Evolutionary conservation across 2,329 filamentous ascomycete genomes (phyloP).

Genomic region (Aspergillus felis): DNA sequence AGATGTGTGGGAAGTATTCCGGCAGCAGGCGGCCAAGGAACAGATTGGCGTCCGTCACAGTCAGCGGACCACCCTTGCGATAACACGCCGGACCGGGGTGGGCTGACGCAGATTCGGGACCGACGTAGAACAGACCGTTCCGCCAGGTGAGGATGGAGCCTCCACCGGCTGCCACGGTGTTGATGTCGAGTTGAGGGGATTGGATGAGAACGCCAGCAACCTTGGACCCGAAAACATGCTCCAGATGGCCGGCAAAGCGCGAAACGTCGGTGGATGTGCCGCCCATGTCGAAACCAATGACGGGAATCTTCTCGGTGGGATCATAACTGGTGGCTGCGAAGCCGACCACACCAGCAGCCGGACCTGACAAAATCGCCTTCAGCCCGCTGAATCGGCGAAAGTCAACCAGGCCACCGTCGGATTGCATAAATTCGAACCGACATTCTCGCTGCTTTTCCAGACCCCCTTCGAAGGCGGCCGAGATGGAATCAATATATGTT

Average conservation of each 20-base stretch:
- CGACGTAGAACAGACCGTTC: conserved; percentile 88
- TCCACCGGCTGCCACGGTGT: conserved; percentile 88
- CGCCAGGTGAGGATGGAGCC: conserved; percentile 68
- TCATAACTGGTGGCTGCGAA: conserved; percentile 92
- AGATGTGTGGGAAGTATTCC: conserved; percentile 95
- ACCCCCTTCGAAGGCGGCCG: conserved; percentile 69
- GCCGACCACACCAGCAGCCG: conserved; percentile 89
- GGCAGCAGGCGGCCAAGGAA: conserved; percentile 81
- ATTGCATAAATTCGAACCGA: conserved; percentile 95
- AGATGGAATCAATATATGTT: conserved; percentile 60
- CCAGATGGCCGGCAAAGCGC: conserved; percentile 80
- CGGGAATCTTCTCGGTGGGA: conserved; percentile 71
- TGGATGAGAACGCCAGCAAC: conserved; percentile 93
- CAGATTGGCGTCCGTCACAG: conserved; percentile 88
- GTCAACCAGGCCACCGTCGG: conserved; percentile 66
- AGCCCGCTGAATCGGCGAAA: conserved; percentile 70
- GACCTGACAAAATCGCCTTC: conserved; percentile 82
- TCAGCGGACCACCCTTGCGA: conserved; percentile 82
- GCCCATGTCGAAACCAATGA: conserved; percentile 96
- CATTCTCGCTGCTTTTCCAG: conserved; percentile 71
- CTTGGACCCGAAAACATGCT: conserved; percentile 91
- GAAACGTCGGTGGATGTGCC: conserved; percentile 88
- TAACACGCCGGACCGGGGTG: conserved; percentile 92
- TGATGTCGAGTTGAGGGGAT: conserved; percentile 88
- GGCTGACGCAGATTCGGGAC: conserved; percentile 84